These are phyloP conservation scores for Capillidium heterosporum DNA, from an alignment of 371 early-diverging fungal genomes.

Conservation along the genomic window DNA sequence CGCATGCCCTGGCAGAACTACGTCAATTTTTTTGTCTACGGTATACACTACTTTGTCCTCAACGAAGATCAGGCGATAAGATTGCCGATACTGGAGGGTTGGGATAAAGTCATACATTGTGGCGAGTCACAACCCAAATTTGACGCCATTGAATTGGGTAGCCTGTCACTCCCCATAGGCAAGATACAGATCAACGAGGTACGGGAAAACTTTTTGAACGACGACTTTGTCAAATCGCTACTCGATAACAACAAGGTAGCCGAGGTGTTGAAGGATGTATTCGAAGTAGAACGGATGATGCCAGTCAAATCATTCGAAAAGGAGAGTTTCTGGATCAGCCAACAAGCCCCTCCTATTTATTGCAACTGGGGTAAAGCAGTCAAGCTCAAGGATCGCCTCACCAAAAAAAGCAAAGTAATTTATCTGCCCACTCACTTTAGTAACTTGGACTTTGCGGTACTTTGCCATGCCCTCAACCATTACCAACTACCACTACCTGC, in stretches of 20 bases:
- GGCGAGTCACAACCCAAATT: neutral
- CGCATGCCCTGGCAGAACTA: constrained; percentile 19
- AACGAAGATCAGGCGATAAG: constrained; percentile 17
- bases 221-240: neutral
- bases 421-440: constrained; percentile 1
- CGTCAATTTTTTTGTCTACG: constrained; percentile 20
- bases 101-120: constrained; percentile 20
- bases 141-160: neutral
- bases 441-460: neutral
- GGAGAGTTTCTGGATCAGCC: neutral
- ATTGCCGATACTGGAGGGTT: constrained; percentile 17
- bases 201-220: neutral
- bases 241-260: too few relatives aligned
- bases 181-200: neutral
- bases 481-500: neutral
- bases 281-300: neutral
- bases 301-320: neutral
- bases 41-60: constrained; percentile 22
- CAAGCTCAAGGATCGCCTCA: neutral
- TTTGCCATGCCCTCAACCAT: neutral
- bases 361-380: neutral
- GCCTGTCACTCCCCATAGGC: neutral
- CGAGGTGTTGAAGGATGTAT: neutral
- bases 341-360: neutral
- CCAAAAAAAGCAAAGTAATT: neutral